phyloP scores from a whole-genome alignment of 108 stramenopile species.

The Discostella pseudostelligera region DNA sequence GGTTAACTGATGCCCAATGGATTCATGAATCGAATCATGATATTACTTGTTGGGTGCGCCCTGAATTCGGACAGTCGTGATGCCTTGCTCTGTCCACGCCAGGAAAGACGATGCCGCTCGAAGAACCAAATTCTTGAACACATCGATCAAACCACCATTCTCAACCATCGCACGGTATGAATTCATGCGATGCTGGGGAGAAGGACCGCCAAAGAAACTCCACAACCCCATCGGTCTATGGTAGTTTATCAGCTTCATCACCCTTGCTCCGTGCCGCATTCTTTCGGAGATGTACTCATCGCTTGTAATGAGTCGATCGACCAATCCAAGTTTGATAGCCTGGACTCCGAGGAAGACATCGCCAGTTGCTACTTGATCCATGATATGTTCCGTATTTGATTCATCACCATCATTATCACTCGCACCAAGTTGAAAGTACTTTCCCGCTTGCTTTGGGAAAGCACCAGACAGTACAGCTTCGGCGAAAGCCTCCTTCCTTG shows the following conservation, averaged over 20 bases:
- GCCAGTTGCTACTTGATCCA: conserved; percentile 71
- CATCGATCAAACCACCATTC: not conserved
- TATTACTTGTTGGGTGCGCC: too few species aligned
- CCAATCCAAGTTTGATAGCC: conserved; percentile 63
- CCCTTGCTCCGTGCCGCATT: conserved; percentile 55
- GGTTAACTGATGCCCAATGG: too few species aligned
- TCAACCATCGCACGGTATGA: not conserved
- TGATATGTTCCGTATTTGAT: conserved; percentile 17
- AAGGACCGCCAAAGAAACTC: conserved; percentile 15
- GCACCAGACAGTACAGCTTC: not conserved
- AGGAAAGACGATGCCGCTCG: not conserved
- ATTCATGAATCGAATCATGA: too few species aligned
- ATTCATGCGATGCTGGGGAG: conserved; percentile 4
- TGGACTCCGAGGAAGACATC: conserved; percentile 76
- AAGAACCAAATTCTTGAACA: conserved; percentile 3
- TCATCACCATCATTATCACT: not conserved
- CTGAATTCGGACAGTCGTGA: not conserved
- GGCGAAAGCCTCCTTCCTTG: conserved; percentile 41
- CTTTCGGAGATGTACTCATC: conserved; percentile 75
- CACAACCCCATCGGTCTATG: conserved; percentile 23
- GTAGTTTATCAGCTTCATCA: conserved; percentile 62
- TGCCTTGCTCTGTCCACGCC: conserved; percentile 5
- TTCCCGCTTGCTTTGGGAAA: not conserved
- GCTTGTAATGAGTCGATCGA: conserved; percentile 76
- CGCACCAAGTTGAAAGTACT: conserved; percentile 24